phyloP scores from a whole-genome alignment of 2,329 filamentous ascomycete genomes.

The Ploettnerulaceae sp. region DNA sequence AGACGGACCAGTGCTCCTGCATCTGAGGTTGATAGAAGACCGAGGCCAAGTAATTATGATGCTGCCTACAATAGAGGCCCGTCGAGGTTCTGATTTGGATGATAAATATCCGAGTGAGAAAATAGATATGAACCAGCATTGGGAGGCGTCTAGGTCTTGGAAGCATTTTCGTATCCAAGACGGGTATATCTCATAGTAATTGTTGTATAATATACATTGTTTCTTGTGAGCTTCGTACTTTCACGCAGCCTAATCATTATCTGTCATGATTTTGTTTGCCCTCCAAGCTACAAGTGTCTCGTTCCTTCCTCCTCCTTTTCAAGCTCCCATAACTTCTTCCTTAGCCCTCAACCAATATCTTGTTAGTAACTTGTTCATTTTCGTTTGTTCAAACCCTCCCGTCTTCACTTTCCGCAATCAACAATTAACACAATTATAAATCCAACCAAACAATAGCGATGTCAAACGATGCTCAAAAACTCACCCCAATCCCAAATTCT shows the following conservation, averaged over 20 bases:
- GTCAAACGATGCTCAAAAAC: constrained; percentile 7
- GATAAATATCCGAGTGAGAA: background rate
- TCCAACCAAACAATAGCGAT: constrained; percentile 7
- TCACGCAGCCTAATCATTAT: background rate
- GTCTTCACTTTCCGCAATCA: too few species aligned
- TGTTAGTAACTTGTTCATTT: too few species aligned
- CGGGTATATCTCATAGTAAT: constrained; percentile 11
- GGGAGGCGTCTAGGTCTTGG: constrained; percentile 3
- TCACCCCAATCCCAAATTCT: constrained; percentile 1
- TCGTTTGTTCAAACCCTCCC: too few species aligned
- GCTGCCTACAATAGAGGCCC: constrained; percentile 28
- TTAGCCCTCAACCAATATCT: background rate
- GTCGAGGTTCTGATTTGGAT: constrained; percentile 24
- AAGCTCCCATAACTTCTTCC: background rate
- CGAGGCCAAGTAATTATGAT: constrained; percentile 18
- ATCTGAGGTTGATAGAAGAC: constrained; percentile 15
- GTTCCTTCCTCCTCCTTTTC: background rate
- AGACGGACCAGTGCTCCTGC: constrained; percentile 24
- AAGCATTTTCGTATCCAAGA: background rate
- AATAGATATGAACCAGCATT: background rate
- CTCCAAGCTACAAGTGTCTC: background rate
- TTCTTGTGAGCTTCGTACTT: background rate
- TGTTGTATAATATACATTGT: constrained; percentile 5
- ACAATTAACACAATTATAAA: constrained; percentile 1
- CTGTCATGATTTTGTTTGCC: background rate